These are phyloP conservation scores for Fusarium annulatum DNA, from an alignment of 2,329 filamentous ascomycete species.

Conservation along the genomic window DNA sequence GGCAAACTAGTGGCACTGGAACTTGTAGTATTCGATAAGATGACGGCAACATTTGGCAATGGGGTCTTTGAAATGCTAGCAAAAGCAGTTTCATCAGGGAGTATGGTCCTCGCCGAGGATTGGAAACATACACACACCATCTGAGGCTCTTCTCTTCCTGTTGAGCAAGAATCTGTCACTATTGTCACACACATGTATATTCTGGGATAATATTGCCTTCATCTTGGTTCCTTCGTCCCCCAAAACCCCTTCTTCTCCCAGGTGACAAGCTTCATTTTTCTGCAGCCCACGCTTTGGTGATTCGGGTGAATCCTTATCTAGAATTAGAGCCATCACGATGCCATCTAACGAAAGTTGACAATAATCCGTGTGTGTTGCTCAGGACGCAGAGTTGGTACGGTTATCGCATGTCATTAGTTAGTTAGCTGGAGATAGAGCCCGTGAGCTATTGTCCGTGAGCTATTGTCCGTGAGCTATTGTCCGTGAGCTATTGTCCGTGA, in stretches of 20 bases:
- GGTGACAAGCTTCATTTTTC: not conserved
- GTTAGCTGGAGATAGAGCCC: not conserved
- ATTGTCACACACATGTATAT: not conserved
- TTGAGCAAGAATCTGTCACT: not conserved
- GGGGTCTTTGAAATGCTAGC: not conserved
- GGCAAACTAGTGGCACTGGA: not conserved
- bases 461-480: not conserved
- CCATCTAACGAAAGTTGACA: not conserved
- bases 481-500: not conserved
- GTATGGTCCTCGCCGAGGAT: not conserved
- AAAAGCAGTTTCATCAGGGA: not conserved
- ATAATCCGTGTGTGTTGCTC: constrained; percentile 22
- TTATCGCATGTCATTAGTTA: not conserved
- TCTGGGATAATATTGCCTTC: not conserved
- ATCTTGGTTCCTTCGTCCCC: not conserved
- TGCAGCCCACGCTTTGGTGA: not conserved
- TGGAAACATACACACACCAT: not conserved
- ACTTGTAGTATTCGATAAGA: not conserved
- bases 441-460: constrained; percentile 8
- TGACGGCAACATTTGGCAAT: not conserved
- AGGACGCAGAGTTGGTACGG: not conserved
- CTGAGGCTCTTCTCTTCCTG: not conserved
- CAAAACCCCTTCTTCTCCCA: not conserved
- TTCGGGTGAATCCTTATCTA: not conserved
- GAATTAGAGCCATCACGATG: not conserved